These are phyloP conservation scores for Globisporangium heterothallicum DNA, from an alignment of 352 stramenopile genomes.

Conservation along the genomic window DNA sequence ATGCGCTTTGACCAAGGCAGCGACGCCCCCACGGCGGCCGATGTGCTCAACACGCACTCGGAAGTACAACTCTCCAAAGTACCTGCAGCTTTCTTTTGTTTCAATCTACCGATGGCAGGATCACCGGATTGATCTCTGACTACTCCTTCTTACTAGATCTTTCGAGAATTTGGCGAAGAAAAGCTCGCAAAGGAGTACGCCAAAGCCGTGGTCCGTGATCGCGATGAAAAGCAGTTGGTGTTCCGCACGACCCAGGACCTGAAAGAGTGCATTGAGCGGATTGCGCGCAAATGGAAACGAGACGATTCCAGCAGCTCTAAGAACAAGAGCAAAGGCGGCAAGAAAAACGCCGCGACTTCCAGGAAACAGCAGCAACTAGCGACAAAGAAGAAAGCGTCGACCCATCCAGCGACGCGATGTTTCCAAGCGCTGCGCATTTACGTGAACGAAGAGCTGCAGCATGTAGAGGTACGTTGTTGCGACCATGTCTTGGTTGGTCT, in stretches of 20 bases:
- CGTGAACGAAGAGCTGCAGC: conserved; percentile 75
- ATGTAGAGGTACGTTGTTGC: conserved; percentile 38
- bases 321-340: neutral
- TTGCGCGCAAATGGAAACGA: conserved; percentile 60
- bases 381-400: conserved; percentile 15
- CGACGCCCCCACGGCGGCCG: conserved; percentile 32
- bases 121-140: too few relatives aligned
- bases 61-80: conserved; percentile 66
- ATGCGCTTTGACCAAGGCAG: conserved; percentile 71
- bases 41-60: conserved; percentile 65
- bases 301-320: conserved; percentile 7
- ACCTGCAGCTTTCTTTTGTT: too few relatives aligned
- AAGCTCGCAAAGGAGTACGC: conserved; percentile 73
- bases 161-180: conserved; percentile 66
- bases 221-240: conserved; percentile 36
- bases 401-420: conserved; percentile 69
- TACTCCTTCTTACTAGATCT: too few relatives aligned
- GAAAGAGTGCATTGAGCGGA: conserved; percentile 69
- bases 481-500: neutral
- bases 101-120: too few relatives aligned
- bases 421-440: conserved; percentile 80
- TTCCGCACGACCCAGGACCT: conserved; percentile 66
- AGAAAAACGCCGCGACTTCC: conserved; percentile 9
- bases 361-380: conserved; percentile 17
- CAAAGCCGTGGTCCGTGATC: conserved; percentile 69